Conservation (phyloP, 306 rosid species). For the Lablab purpureus region DNA sequence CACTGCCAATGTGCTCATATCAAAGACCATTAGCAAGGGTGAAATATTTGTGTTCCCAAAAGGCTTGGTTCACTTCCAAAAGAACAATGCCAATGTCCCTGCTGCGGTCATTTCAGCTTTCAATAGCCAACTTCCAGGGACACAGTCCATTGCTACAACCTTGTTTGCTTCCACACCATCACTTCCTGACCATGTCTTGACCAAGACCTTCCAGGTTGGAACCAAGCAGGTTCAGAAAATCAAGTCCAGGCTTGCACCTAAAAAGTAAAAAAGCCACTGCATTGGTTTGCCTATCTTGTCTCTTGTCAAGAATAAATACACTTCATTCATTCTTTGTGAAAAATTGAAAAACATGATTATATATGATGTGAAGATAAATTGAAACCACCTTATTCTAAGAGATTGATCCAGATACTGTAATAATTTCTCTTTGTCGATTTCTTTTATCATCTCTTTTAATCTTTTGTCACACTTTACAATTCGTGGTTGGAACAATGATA, state of each 20-base stretch:
- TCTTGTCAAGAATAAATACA: background rate
- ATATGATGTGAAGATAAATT: background rate
- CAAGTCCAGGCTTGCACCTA: slow-evolving; percentile 72
- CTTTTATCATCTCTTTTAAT: background rate
- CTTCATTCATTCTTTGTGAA: background rate
- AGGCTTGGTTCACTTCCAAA: slow-evolving; percentile 83
- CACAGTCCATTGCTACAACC: slow-evolving; percentile 62
- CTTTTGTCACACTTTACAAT: background rate
- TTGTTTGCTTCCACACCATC: slow-evolving; percentile 74
- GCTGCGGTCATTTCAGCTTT: slow-evolving; percentile 80
- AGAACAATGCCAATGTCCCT: slow-evolving; percentile 64
- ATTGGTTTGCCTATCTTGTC: slow-evolving; percentile 1
- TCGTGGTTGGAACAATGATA: slow-evolving; percentile 28
- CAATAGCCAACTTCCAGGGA: slow-evolving; percentile 90
- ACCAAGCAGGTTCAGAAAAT: slow-evolving; percentile 70
- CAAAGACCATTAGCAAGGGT: slow-evolving; percentile 75
- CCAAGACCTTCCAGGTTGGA: slow-evolving; percentile 71
- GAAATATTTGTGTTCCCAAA: slow-evolving; percentile 83
- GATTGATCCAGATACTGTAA: too few species aligned
- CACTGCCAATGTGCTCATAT: slow-evolving; percentile 65
- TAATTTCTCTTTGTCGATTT: background rate
- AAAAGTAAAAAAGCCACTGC: slow-evolving; percentile 43
- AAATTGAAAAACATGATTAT: background rate
- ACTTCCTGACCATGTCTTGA: slow-evolving; percentile 73
- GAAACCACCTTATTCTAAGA: too few species aligned